Conservation (phyloP, 345 rosid species). For the Euphorbia lathyris region DNA sequence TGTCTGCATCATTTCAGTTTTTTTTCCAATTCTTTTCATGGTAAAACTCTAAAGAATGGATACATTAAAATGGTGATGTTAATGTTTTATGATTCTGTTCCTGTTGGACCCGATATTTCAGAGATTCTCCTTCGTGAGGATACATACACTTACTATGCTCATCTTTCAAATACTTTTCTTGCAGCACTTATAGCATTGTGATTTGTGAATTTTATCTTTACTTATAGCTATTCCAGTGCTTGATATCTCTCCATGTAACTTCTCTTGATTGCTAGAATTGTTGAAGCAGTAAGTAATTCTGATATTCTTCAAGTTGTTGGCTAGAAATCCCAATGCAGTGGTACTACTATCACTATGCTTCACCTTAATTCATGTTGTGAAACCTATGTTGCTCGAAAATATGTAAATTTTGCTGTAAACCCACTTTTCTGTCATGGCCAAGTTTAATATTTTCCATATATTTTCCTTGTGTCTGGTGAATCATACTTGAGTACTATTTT, state of each 20-base stretch:
- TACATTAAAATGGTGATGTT: neutral
- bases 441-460: neutral
- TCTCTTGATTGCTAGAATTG: neutral
- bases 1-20: neutral
- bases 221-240: neutral
- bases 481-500: neutral
- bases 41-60: neutral
- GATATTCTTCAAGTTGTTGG: neutral
- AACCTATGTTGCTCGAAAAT: neutral
- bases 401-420: neutral
- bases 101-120: no score
- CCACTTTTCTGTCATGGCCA: neutral
- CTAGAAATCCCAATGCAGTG: neutral
- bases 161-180: neutral
- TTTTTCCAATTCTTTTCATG: neutral
- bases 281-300: neutral
- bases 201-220: neutral
- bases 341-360: neutral
- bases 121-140: neutral
- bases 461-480: neutral
- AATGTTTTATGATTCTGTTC: conserved; percentile 1
- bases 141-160: neutral
- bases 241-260: neutral
- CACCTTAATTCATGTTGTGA: neutral
- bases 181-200: neutral